Percentiles rank a stretch among this genome's conserved stretches.
Conservation (phyloP, 305 asterid species). For the Rubia tinctorum region DNA sequence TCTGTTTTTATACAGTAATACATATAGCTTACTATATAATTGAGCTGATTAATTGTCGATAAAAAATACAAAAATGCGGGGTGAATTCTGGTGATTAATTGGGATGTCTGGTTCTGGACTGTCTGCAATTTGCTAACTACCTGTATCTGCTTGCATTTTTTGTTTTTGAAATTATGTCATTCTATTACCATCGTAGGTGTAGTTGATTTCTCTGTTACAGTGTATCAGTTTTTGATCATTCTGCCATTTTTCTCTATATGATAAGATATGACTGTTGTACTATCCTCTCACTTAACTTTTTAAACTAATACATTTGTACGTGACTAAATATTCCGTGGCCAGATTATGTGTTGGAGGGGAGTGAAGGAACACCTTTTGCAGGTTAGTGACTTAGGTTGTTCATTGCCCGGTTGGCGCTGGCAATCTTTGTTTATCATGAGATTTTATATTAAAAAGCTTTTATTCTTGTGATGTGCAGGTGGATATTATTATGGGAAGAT, state of each 20-base stretch:
- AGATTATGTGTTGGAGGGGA: slow-evolving; percentile 99
- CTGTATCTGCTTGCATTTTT: not conserved
- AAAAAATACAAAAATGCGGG: not conserved
- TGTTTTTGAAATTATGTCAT: not conserved
- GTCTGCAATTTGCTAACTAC: not conserved
- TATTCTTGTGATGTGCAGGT: slow-evolving; percentile 36
- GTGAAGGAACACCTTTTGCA: slow-evolving; percentile 98
- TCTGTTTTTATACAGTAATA: not conserved
- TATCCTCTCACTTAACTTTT: too few species aligned
- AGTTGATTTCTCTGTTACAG: not conserved
- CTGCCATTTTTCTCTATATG: not conserved
- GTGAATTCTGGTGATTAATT: not conserved
- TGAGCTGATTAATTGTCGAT: not conserved
- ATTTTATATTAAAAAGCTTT: slow-evolving; percentile 4
- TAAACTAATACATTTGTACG: not conserved
- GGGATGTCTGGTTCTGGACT: not conserved
- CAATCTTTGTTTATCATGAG: not conserved
- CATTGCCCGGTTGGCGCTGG: slow-evolving; percentile 4
- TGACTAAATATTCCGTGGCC: slow-evolving; percentile 24
- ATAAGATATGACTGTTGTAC: not conserved
- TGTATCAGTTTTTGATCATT: not conserved
- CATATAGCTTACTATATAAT: not conserved
- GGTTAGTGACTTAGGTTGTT: slow-evolving; percentile 45
- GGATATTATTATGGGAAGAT: slow-evolving; percentile 96
- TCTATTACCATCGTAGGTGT: not conserved